phyloP scores from a whole-genome alignment of 768 basidiomycete genomes.

The Lactarius quietus region DNA sequence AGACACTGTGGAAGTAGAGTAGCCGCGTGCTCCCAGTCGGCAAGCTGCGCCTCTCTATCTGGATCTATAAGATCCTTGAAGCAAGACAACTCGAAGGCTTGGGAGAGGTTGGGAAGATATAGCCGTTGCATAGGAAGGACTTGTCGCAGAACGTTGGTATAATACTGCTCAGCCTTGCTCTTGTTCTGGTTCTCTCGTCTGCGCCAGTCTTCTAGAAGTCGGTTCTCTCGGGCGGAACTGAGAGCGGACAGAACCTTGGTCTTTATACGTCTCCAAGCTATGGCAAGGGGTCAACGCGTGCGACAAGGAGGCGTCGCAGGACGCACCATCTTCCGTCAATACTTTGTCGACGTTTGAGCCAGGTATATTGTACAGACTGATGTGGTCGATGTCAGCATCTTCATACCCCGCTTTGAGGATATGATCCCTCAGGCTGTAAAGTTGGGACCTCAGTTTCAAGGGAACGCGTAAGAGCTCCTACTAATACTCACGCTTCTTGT shows the following conservation, averaged over 20 bases:
- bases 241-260: slow-evolving; percentile 8
- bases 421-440: slow-evolving; percentile 9
- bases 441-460: neutral
- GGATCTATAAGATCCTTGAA: slow-evolving; percentile 16
- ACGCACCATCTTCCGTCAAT: slow-evolving; percentile 19
- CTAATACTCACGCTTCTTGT: slow-evolving; percentile 12
- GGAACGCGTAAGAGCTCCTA: rapidly evolving
- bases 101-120: slow-evolving; percentile 17
- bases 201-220: neutral
- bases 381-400: slow-evolving; percentile 5
- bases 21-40: slow-evolving; percentile 12
- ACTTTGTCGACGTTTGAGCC: slow-evolving; percentile 12
- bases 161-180: neutral
- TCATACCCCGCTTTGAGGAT: slow-evolving; percentile 16
- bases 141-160: slow-evolving; percentile 9
- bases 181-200: neutral
- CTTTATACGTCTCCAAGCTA: slow-evolving; percentile 22
- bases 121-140: slow-evolving; percentile 18
- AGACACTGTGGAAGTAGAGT: slow-evolving; percentile 10
- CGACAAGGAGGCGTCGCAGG: neutral
- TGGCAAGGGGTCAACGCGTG: neutral
- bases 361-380: slow-evolving; percentile 4
- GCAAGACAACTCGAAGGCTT: slow-evolving; percentile 14
- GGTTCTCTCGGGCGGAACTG: slow-evolving; percentile 1
- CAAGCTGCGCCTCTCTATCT: neutral